A percentile compares a stretch with the other conserved stretches of the same genome.
phyloP scores from a whole-genome alignment of 1,284 basidiomycete species.

The Boletus calvinii region DNA sequence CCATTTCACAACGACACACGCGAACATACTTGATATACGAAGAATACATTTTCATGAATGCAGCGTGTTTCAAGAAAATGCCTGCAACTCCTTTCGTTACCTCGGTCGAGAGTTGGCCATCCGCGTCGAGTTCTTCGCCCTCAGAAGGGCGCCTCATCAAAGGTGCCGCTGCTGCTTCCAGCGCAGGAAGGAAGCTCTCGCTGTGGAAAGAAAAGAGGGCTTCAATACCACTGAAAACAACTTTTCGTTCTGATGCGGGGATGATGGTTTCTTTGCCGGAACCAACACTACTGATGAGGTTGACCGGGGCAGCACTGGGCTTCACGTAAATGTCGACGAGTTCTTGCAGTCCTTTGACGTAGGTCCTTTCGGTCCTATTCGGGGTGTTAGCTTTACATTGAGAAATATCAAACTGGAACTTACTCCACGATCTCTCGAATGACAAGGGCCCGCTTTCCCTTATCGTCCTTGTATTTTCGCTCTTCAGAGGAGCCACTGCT shows the following conservation, averaged over 20 bases:
- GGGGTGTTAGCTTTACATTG: constrained; percentile 13
- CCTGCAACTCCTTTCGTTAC: constrained; percentile 84
- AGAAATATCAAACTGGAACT: constrained; percentile 34
- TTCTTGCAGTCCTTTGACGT: constrained; percentile 90
- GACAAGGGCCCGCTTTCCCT: constrained; percentile 73
- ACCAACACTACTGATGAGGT: constrained; percentile 64
- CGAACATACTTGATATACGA: constrained; percentile 88
- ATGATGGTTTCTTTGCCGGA: constrained; percentile 82
- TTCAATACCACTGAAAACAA: constrained; percentile 93
- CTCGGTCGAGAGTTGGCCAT: constrained; percentile 70
- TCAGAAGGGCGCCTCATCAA: constrained; percentile 53
- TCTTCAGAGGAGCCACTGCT: constrained; percentile 67
- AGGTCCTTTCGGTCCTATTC: constrained; percentile 87
- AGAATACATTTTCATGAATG: constrained; percentile 97
- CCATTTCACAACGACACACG: constrained; percentile 3
- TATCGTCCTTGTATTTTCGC: constrained; percentile 87
- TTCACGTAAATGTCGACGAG: constrained; percentile 95
- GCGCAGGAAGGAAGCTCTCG: constrained; percentile 86
- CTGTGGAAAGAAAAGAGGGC: constrained; percentile 90
- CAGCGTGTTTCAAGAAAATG: constrained; percentile 89
- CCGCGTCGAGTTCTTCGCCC: constrained; percentile 56
- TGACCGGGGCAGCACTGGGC: constrained; percentile 74
- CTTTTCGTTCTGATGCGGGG: constrained; percentile 84
- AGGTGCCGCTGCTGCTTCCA: constrained; percentile 74
- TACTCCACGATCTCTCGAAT: constrained; percentile 86